Percentiles rank a stretch among this genome's conserved stretches.
Evolutionary conservation across 345 rosid genomes (phyloP).

Genomic region (Eucalyptus polyanthemos): DNA sequence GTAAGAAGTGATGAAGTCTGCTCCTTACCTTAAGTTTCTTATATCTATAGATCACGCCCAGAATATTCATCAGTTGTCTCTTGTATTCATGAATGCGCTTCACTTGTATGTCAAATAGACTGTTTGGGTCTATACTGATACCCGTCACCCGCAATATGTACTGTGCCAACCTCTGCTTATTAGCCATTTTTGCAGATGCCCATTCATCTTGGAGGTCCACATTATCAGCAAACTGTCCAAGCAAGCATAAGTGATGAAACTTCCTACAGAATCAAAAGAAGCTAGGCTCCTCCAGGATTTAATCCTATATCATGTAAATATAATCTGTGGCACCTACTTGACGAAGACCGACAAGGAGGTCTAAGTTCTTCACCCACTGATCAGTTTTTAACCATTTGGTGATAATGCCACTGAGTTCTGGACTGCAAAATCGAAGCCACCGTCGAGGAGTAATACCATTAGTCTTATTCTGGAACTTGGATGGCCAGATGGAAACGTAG

Average conservation of each 20-base stretch:
- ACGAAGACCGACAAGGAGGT: constrained; percentile 74
- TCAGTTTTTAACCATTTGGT: constrained; percentile 89
- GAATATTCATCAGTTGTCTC: constrained; percentile 88
- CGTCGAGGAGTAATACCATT: constrained; percentile 97
- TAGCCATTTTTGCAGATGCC: constrained; percentile 89
- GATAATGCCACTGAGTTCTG: constrained; percentile 88
- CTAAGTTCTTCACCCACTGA: constrained; percentile 82
- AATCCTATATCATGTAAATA: background rate
- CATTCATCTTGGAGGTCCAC: constrained; percentile 75
- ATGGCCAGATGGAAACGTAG: constrained; percentile 90
- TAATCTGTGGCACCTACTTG: constrained; percentile 28
- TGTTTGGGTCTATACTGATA: constrained; percentile 62
- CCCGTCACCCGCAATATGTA: constrained; percentile 71
- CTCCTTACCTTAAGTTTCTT: constrained; percentile 81
- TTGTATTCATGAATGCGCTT: constrained; percentile 98
- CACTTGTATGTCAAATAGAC: constrained; percentile 92
- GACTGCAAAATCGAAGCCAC: constrained; percentile 95
- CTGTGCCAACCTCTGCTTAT: constrained; percentile 67
- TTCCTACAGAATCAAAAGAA: background rate
- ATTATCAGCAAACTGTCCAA: constrained; percentile 68
- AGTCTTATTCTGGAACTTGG: constrained; percentile 90
- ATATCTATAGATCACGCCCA: constrained; percentile 80
- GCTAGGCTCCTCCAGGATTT: background rate
- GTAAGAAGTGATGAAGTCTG: background rate
- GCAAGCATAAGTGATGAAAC: constrained; percentile 1